A percentile compares a stretch with the other conserved stretches of the same genome.
phyloP scores from a whole-genome alignment of 2,329 filamentous ascomycete genomes.

The Emergomyces orientalis region DNA sequence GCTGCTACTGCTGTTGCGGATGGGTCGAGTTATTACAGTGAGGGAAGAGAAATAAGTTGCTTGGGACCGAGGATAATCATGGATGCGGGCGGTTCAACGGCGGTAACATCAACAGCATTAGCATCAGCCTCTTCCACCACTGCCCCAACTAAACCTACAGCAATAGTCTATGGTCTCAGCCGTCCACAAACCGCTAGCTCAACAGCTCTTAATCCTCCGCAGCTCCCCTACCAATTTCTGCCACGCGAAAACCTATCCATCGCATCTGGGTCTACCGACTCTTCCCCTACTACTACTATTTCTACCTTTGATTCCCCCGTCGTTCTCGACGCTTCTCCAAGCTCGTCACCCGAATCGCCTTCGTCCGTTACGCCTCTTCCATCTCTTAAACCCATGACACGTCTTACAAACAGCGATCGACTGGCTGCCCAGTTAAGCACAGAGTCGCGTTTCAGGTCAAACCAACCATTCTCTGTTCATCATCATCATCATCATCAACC shows the following conservation, averaged over 20 bases:
- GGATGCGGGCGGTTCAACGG: constrained; percentile 18
- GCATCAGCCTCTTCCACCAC: constrained; percentile 1
- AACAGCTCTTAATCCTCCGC: constrained; percentile 8
- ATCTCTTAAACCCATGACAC: constrained; percentile 33
- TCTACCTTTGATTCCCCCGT: constrained; percentile 89
- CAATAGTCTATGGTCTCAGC: constrained; percentile 17
- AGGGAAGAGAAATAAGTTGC: constrained; percentile 24
- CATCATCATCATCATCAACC: constrained; percentile 36
- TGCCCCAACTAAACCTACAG: background rate
- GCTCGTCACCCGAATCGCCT: constrained; percentile 85
- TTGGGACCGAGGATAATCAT: constrained; percentile 2
- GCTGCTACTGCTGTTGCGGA: constrained; percentile 37
- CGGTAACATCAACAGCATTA: constrained; percentile 21
- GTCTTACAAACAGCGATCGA: constrained; percentile 4
- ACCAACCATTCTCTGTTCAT: constrained; percentile 24
- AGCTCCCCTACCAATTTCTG: constrained; percentile 21
- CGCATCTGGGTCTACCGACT: constrained; percentile 75
- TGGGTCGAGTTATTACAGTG: constrained; percentile 16
- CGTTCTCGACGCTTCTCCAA: constrained; percentile 81
- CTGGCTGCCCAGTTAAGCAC: background rate
- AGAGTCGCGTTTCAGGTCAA: constrained; percentile 8
- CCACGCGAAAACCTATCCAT: constrained; percentile 38
- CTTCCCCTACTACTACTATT: constrained; percentile 87
- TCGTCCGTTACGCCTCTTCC: constrained; percentile 57
- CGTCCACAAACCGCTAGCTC: constrained; percentile 7